A percentile compares a stretch with the other conserved stretches of the same genome.
Evolutionary conservation across 441 rosid genomes (phyloP).

Genomic region (Populus hybrid): DNA sequence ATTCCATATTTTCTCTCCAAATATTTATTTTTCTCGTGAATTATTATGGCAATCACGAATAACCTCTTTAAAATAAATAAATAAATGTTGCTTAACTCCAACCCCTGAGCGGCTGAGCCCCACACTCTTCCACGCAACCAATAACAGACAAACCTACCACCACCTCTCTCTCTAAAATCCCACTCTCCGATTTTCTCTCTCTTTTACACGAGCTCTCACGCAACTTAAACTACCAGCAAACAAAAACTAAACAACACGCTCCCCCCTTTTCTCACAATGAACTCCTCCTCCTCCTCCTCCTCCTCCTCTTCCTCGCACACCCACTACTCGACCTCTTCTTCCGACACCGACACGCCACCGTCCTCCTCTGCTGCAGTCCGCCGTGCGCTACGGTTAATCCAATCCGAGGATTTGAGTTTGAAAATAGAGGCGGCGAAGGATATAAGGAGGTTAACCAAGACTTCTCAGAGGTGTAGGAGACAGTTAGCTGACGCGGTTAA

Average conservation of each 20-base stretch:
- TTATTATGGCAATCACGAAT: no score
- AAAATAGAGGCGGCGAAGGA: conserved; percentile 73
- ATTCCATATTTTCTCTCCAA: neutral
- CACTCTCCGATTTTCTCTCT: neutral
- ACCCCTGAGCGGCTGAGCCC: neutral
- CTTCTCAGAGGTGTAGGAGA: conserved; percentile 78
- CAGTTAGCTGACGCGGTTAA: conserved; percentile 57
- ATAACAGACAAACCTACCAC: neutral
- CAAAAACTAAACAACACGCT: neutral
- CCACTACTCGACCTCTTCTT: conserved; percentile 9
- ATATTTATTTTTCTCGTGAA: no score
- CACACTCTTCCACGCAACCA: neutral
- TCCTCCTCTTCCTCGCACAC: neutral
- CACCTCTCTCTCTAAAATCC: neutral
- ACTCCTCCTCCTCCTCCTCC: conserved; percentile 10
- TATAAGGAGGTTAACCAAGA: conserved; percentile 86
- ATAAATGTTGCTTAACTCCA: conserved; percentile 52
- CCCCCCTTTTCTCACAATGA: neutral
- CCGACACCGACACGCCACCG: conserved; percentile 46
- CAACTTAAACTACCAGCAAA: neutral
- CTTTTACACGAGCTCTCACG: neutral
- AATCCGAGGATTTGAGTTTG: conserved; percentile 45
- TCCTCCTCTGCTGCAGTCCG: conserved; percentile 35
- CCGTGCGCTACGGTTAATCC: conserved; percentile 47
- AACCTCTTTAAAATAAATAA: neutral